These are phyloP conservation scores for Zasmidium angulare DNA, from an alignment of 2,329 filamentous ascomycete species.

Conservation along the genomic window DNA sequence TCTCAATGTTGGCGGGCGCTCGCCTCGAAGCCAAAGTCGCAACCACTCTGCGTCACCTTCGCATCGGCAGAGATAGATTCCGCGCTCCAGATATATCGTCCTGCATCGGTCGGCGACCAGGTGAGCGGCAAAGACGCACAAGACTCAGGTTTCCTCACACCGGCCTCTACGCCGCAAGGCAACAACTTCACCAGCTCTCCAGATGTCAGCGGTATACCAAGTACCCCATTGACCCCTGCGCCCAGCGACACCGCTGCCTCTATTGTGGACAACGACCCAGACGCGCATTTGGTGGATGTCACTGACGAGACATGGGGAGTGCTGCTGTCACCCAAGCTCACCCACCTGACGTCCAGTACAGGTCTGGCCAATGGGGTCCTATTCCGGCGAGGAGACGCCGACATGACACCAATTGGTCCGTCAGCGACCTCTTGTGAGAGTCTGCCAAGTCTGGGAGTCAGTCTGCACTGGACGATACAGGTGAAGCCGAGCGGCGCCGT, in stretches of 20 bases:
- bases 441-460: conserved; percentile 39
- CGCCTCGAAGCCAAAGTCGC: conserved; percentile 37
- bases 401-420: background rate
- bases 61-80: conserved; percentile 22
- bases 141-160: conserved; percentile 51
- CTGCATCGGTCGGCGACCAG: conserved; percentile 7
- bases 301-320: conserved; percentile 77
- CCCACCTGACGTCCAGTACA: conserved; percentile 37
- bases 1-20: conserved; percentile 27
- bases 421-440: conserved; percentile 4
- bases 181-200: conserved; percentile 30
- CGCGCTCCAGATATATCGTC: conserved; percentile 21
- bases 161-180: conserved; percentile 62
- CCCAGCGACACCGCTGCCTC: conserved; percentile 47
- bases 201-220: conserved; percentile 27
- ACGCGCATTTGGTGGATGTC: conserved; percentile 69
- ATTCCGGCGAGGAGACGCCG: conserved; percentile 39
- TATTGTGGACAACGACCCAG: conserved; percentile 55
- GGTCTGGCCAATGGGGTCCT: conserved; percentile 45
- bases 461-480: conserved; percentile 48
- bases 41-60: conserved; percentile 34
- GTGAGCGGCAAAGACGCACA: conserved; percentile 13
- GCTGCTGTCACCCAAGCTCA: conserved; percentile 51
- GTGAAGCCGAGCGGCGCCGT: conserved; percentile 39
- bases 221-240: conserved; percentile 42